Percentiles rank a stretch among this genome's conserved stretches.
Evolutionary conservation across 1,139 yeast species (phyloP).

Genomic region (Nakaseomyces glabratus): DNA sequence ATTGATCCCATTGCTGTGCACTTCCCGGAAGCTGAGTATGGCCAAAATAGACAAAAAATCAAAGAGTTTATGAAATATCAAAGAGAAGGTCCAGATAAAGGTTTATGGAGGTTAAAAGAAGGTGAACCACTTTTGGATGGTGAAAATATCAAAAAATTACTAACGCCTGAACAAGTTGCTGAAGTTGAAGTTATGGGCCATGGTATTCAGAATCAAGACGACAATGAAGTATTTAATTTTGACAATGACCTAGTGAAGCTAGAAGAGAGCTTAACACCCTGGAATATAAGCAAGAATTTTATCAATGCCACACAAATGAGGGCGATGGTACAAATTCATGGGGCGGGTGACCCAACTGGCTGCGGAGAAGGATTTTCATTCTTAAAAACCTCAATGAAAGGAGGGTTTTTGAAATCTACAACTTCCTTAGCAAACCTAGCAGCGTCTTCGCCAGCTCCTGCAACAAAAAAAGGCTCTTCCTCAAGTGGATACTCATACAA

Average conservation of each 20-base stretch:
- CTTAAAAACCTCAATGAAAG: slow-evolving; percentile 86
- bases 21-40: slow-evolving; percentile 95
- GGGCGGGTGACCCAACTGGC: slow-evolving; percentile 96
- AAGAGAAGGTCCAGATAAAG: slow-evolving; percentile 89
- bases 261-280: slow-evolving; percentile 84
- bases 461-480: slow-evolving; percentile 15
- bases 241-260: slow-evolving; percentile 41
- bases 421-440: slow-evolving; percentile 15
- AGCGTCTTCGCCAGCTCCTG: slow-evolving; percentile 3
- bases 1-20: slow-evolving; percentile 86
- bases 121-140: slow-evolving; percentile 66
- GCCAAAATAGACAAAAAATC: slow-evolving; percentile 91
- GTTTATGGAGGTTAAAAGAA: slow-evolving; percentile 85
- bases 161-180: slow-evolving; percentile 86
- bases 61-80: slow-evolving; percentile 98
- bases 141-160: slow-evolving; percentile 74
- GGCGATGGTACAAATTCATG: slow-evolving; percentile 91
- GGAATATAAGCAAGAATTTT: slow-evolving; percentile 88
- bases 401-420: slow-evolving; percentile 69
- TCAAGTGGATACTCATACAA: slow-evolving; percentile 60
- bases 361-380: slow-evolving; percentile 88
- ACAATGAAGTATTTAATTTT: slow-evolving; percentile 48
- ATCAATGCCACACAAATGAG: slow-evolving; percentile 92
- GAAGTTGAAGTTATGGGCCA: slow-evolving; percentile 87
- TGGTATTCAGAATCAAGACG: slow-evolving; percentile 79